Evolutionary conservation across 768 basidiomycete genomes (phyloP).

Genomic region (Trametes elegans): DNA sequence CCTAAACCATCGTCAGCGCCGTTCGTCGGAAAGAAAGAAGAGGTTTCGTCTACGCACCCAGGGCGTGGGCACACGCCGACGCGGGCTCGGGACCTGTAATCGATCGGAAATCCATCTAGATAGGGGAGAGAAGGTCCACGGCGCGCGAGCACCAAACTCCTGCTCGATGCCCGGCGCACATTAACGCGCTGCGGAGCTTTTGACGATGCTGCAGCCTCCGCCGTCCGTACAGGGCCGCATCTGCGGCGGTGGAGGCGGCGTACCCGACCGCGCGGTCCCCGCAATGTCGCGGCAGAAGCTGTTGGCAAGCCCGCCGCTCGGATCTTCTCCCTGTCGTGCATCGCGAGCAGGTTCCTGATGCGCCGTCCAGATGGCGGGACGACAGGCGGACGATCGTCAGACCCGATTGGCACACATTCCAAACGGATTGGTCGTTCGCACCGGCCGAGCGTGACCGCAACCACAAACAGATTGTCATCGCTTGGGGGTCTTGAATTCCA

Average conservation of each 20-base stretch:
- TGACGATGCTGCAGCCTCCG: background rate
- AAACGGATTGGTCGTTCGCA: too few species aligned
- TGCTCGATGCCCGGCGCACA: constrained; percentile 1
- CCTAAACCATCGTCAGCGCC: background rate
- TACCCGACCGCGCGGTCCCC: background rate
- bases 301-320: too few species aligned
- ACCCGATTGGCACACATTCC: too few species aligned
- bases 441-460: too few species aligned
- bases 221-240: too few species aligned
- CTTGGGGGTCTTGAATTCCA: too few species aligned
- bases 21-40: background rate
- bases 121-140: constrained; percentile 3
- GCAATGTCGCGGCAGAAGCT: constrained; percentile 7
- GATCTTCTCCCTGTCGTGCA: background rate
- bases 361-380: too few species aligned
- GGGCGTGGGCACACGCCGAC: background rate
- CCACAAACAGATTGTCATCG: too few species aligned
- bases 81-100: background rate
- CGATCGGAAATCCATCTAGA: constrained; percentile 14
- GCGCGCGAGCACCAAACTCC: constrained; percentile 6
- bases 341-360: too few species aligned
- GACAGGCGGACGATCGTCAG: too few species aligned
- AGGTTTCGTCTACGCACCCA: background rate
- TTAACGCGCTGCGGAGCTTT: constrained; percentile 2
- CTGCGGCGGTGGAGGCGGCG: background rate